Conservation (phyloP, 257 asterid species). For the Ophiorrhiza pumila region DNA sequence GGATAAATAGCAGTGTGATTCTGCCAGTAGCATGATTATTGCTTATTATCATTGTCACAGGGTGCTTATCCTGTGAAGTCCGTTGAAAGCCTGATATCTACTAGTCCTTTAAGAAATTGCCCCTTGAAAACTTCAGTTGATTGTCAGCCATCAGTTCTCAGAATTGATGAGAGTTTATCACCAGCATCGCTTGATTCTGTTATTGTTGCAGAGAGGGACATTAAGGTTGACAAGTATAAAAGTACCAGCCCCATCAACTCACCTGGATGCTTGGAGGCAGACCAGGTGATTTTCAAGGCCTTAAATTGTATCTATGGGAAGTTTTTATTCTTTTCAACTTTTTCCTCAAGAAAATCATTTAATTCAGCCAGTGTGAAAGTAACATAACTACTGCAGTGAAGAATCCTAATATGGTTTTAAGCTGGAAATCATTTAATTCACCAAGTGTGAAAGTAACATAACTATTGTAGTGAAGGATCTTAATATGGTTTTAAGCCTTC, state of each 20-base stretch:
- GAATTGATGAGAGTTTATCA: conserved; percentile 55
- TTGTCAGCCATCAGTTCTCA: conserved; percentile 57
- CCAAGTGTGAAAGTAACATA: background rate
- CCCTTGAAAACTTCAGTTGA: conserved; percentile 51
- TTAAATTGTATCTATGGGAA: background rate
- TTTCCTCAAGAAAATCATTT: no score
- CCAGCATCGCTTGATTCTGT: conserved; percentile 70
- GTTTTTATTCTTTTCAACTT: background rate
- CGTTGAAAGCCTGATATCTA: conserved; percentile 54
- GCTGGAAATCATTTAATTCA: no score
- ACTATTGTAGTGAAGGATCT: no score
- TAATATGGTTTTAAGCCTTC: no score
- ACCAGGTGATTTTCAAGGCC: conserved; percentile 35
- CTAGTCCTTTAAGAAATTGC: conserved; percentile 46
- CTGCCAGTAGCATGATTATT: background rate
- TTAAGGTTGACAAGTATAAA: conserved; percentile 48
- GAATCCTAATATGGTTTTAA: no score
- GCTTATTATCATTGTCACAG: conserved; percentile 30
- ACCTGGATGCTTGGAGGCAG: conserved; percentile 50
- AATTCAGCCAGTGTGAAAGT: no score
- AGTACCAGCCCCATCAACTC: conserved; percentile 47
- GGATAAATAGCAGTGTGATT: no score
- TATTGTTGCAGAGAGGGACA: conserved; percentile 52
- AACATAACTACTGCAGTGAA: no score
- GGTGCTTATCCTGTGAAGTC: conserved; percentile 51